Conservation (phyloP, 2,329 filamentous ascomycete genomes). For the Acrocalymma vagum region DNA sequence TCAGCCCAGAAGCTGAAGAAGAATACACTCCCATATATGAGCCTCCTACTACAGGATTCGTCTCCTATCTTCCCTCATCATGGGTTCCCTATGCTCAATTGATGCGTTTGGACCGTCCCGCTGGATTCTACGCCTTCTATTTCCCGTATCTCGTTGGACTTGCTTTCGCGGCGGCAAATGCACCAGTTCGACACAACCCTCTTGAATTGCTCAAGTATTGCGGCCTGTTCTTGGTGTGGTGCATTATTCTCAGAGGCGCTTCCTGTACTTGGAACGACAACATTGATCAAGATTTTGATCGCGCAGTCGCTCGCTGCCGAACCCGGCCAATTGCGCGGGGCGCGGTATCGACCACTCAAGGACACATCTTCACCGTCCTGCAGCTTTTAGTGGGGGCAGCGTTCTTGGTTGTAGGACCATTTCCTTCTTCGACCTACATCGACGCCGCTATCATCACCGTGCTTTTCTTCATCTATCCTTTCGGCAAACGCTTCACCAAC, state of each 20-base stretch:
- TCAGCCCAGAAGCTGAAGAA: no score
- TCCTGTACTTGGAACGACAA: constrained; percentile 64
- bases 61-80: constrained; percentile 4
- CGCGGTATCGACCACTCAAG: constrained; percentile 54
- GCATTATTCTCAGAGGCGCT: constrained; percentile 3
- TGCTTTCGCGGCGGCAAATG: no score
- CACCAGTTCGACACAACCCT: no score
- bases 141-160: constrained; percentile 4
- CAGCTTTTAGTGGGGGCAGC: constrained; percentile 21
- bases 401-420: constrained; percentile 52
- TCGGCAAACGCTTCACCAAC: constrained; percentile 62
- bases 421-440: constrained; percentile 18
- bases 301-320: constrained; percentile 44
- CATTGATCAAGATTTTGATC: constrained; percentile 63
- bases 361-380: constrained; percentile 47
- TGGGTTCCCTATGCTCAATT: constrained; percentile 6
- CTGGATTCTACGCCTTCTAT: constrained; percentile 5
- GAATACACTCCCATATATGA: no score
- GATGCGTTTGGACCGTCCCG: constrained; percentile 3
- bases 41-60: no score
- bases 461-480: constrained; percentile 54
- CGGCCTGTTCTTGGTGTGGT: background rate
- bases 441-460: constrained; percentile 52
- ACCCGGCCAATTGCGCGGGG: constrained; percentile 48
- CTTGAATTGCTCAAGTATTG: no score